Evolutionary conservation across 495 filamentous ascomycete genomes (phyloP).

Genomic region (Hypoxylon lenormandii): DNA sequence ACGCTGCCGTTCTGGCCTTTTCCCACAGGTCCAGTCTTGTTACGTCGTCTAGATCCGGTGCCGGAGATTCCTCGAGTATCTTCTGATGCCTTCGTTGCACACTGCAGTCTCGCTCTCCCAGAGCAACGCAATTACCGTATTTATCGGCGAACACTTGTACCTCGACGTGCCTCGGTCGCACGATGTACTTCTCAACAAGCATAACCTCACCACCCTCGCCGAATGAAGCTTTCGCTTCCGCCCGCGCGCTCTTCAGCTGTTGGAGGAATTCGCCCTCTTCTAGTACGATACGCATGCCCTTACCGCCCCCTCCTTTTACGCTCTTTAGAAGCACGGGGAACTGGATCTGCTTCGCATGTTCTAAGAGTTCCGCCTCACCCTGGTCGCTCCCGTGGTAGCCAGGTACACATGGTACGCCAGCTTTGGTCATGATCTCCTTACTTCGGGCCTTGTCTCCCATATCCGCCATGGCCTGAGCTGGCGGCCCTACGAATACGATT

Average conservation of each 20-base stretch:
- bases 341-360: conserved; percentile 80
- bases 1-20: conserved; percentile 87
- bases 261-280: conserved; percentile 79
- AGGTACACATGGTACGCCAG: conserved; percentile 94
- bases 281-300: conserved; percentile 96
- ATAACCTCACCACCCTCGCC: conserved; percentile 88
- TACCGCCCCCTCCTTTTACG: conserved; percentile 94
- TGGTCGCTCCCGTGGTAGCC: conserved; percentile 94
- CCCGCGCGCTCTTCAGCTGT: conserved; percentile 86
- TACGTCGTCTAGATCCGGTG: conserved; percentile 81
- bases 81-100: conserved; percentile 94
- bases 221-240: conserved; percentile 90
- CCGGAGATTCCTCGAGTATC: conserved; percentile 95
- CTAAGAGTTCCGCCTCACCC: conserved; percentile 74
- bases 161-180: conserved; percentile 93
- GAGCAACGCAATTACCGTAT: conserved; percentile 82
- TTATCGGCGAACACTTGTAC: conserved; percentile 97
- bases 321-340: conserved; percentile 97
- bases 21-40: conserved; percentile 91
- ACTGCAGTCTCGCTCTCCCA: conserved; percentile 89
- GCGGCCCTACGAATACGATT: conserved; percentile 92
- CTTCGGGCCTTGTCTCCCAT: conserved; percentile 95
- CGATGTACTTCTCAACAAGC: conserved; percentile 96
- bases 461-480: conserved; percentile 89
- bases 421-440: conserved; percentile 94